Percentiles rank a stretch among this genome's conserved stretches.
Evolutionary conservation across 1,284 basidiomycete genomes (phyloP).

Genomic region (Exobasidium cylindrosporum): DNA sequence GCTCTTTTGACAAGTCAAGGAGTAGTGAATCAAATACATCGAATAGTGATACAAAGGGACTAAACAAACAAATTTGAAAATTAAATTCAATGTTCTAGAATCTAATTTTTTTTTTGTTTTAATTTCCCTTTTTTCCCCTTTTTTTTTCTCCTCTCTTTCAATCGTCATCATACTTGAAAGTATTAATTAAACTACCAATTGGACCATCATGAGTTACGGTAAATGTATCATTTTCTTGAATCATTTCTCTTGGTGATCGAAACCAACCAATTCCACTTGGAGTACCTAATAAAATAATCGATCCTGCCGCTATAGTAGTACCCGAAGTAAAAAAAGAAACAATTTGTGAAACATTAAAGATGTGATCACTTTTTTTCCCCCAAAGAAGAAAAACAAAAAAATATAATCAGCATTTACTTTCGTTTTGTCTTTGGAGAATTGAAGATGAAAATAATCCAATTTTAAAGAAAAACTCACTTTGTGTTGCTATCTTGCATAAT

Average conservation of each 20-base stretch:
- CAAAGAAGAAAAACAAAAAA: neutral
- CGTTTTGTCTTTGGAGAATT: too few relatives aligned
- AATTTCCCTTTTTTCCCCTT: too few relatives aligned
- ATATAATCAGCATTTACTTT: neutral
- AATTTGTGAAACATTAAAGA: slow-evolving; percentile 57
- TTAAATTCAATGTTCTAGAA: too few relatives aligned
- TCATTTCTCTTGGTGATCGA: slow-evolving; percentile 41
- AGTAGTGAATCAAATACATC: too few relatives aligned
- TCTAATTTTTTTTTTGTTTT: too few relatives aligned
- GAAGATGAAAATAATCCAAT: neutral
- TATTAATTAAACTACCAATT: slow-evolving; percentile 58
- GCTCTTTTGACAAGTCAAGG: too few relatives aligned
- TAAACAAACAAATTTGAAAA: too few relatives aligned
- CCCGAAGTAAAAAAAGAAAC: slow-evolving; percentile 52
- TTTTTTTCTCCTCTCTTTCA: too few relatives aligned
- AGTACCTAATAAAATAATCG: slow-evolving; percentile 51
- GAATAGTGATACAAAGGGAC: too few relatives aligned
- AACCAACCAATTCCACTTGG: slow-evolving; percentile 57
- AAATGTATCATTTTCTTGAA: slow-evolving; percentile 57
- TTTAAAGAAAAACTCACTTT: slow-evolving; percentile 42
- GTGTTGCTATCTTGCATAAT: slow-evolving; percentile 54
- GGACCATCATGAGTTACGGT: slow-evolving; percentile 56
- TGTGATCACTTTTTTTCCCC: slow-evolving; percentile 53
- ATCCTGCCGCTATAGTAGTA: slow-evolving; percentile 33
- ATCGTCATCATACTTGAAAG: slow-evolving; percentile 56